A percentile compares a stretch with the other conserved stretches of the same genome.
phyloP scores from a whole-genome alignment of 805 yeast genomes.

The Candida ficus region DNA sequence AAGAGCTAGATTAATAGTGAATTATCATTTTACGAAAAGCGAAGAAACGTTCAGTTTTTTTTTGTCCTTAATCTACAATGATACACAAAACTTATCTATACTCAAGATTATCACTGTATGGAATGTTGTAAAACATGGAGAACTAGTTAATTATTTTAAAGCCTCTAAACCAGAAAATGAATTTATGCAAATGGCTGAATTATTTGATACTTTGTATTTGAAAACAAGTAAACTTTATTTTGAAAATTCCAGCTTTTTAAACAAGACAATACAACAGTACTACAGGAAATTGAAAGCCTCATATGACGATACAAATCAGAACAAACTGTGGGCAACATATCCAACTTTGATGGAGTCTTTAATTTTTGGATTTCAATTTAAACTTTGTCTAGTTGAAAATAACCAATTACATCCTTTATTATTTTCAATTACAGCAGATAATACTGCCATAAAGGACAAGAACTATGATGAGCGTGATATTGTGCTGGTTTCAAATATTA shows the following conservation, averaged over 20 bases:
- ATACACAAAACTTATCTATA: neutral
- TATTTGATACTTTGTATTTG: constrained; percentile 2
- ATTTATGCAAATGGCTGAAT: neutral
- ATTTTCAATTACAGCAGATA: neutral
- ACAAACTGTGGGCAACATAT: neutral
- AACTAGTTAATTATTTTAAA: constrained; percentile 1
- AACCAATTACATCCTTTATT: neutral
- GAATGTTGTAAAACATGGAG: neutral
- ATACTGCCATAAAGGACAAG: neutral
- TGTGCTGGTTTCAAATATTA: constrained; percentile 2
- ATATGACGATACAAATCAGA: neutral
- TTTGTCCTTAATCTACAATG: neutral
- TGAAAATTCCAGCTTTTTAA: neutral
- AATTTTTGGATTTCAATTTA: constrained; percentile 5
- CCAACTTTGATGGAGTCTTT: neutral
- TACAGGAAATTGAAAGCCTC: neutral
- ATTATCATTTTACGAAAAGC: constrained; percentile 1
- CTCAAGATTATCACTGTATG: constrained; percentile 1
- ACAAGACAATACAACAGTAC: neutral
- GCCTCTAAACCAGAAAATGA: neutral
- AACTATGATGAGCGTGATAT: neutral
- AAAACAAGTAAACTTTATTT: constrained; percentile 2
- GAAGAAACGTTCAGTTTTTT: neutral
- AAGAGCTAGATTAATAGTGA: neutral
- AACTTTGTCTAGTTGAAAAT: constrained; percentile 1